Evolutionary conservation across 2,329 filamentous ascomycete genomes (phyloP), one percentile per base, ranked within the genome.

Genomic region (Neocatenulostroma microsporum): DNA sequence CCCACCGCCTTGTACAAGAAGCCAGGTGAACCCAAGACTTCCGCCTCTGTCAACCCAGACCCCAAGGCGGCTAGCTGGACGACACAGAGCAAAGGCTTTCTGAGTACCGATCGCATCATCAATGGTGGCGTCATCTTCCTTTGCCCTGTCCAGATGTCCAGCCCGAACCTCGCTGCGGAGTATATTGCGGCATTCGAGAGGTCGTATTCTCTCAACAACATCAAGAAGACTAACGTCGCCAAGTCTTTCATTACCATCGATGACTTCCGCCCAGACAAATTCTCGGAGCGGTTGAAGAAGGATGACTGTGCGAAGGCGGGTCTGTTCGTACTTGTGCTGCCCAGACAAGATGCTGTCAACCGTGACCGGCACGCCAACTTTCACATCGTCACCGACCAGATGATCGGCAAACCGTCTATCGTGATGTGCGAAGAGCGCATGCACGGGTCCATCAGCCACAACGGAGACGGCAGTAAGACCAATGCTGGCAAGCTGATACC

Each of bases 291-390:
- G n/a, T n/a, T n/a, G n/a, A n/a, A n/a, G n/a, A n/a, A n/a, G n/a
- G n/a, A n/a, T n/a, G n/a, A n/a, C n/a, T n/a, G 26, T 14, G 7
- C n/a, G 12, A 21, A 21, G 4, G 9, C 30, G 21, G 30, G 8
- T 23, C 20, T 33, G 17, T 23, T 33, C 9, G 30, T 33, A 10
- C 30, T 33, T 10, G 17, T 33, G 6, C 18, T 21, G 18, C 30
- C 30, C 12, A 21, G 4, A 3, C 17, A 33, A 18, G 30, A 33
- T 18, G 20, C 10, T 12, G 8, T 14, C 17, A 33, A 21, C 23
- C 30, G 17, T 15, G 4, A 10, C 12, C 15, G 18, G 11, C 20
- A 33, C 20, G 30, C 30, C 17, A 15, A 10, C 12, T 33, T 33
- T 15, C 17, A 23, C 9, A 4, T 21, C 5, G 30, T 33, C 5